phyloP scores from a whole-genome alignment of 1,139 yeast genomes.

The Geotrichum histeridarum region DNA sequence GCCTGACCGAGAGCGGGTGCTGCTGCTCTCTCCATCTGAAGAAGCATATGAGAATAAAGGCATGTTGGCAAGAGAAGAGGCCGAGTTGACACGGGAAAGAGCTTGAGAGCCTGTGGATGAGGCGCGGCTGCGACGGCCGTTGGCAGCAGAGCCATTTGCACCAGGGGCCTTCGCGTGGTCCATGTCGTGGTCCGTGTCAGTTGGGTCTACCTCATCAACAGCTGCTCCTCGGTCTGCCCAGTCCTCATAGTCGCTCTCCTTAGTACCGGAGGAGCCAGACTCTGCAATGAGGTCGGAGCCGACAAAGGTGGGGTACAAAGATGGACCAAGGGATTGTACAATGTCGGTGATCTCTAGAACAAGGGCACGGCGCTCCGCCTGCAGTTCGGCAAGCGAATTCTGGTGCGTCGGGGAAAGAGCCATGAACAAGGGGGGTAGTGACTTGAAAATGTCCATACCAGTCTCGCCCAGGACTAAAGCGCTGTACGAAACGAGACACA shows the following conservation, averaged over 20 bases:
- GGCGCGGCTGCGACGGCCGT: slow-evolving; percentile 3
- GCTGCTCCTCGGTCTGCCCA: too few relatives aligned
- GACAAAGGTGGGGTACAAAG: slow-evolving; percentile 72
- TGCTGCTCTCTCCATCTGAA: background rate
- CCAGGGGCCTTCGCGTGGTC: slow-evolving; percentile 7
- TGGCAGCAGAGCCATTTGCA: slow-evolving; percentile 41
- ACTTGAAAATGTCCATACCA: slow-evolving; percentile 82
- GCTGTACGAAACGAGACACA: slow-evolving; percentile 75
- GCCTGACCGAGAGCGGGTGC: slow-evolving; percentile 11
- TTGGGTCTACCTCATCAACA: too few relatives aligned
- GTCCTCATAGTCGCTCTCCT: background rate
- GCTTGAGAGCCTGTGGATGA: slow-evolving; percentile 44
- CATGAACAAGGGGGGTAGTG: slow-evolving; percentile 73
- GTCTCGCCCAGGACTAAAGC: slow-evolving; percentile 88
- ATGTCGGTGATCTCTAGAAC: slow-evolving; percentile 58
- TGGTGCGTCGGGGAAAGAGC: slow-evolving; percentile 50
- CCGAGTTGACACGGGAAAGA: slow-evolving; percentile 50
- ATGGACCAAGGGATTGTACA: slow-evolving; percentile 71
- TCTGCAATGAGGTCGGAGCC: slow-evolving; percentile 43
- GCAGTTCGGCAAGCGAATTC: slow-evolving; percentile 53
- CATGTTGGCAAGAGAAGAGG: slow-evolving; percentile 50
- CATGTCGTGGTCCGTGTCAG: too few relatives aligned
- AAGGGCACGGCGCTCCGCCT: slow-evolving; percentile 50
- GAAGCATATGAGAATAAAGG: slow-evolving; percentile 42
- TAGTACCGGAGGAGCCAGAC: slow-evolving; percentile 41